phyloP scores from a whole-genome alignment of 2,329 filamentous ascomycete species.

The Truncatella angustata region DNA sequence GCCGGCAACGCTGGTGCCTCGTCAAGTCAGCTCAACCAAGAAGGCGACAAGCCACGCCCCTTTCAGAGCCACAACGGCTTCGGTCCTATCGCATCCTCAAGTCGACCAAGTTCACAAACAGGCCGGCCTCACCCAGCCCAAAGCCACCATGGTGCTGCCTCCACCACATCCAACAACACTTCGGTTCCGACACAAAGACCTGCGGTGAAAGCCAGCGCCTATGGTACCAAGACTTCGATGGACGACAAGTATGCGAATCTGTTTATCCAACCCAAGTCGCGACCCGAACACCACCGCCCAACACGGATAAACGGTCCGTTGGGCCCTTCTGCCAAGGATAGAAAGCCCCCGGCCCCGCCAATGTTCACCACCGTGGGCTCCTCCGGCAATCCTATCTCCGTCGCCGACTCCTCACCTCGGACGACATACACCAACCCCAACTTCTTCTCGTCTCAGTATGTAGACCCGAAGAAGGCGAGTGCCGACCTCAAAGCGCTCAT shows the following conservation, averaged over 20 bases:
- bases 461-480: constrained; percentile 69
- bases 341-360: constrained; percentile 43
- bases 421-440: constrained; percentile 34
- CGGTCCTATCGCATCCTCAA: constrained; percentile 12
- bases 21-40: constrained; percentile 19
- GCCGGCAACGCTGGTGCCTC: constrained; percentile 19
- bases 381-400: constrained; percentile 27
- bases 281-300: constrained; percentile 57
- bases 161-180: constrained; percentile 9
- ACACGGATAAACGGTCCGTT: constrained; percentile 47
- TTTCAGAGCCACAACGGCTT: constrained; percentile 14
- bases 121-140: no score
- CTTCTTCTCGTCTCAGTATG: constrained; percentile 56
- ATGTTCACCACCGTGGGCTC: constrained; percentile 42
- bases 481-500: constrained; percentile 79
- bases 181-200: constrained; percentile 15
- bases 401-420: constrained; percentile 21
- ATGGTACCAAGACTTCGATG: constrained; percentile 25
- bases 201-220: constrained; percentile 25
- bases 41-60: constrained; percentile 13
- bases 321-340: constrained; percentile 45
- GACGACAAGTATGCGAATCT: constrained; percentile 54
- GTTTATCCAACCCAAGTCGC: constrained; percentile 53
- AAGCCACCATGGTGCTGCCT: background rate
- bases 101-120: no score